phyloP scores from a whole-genome alignment of 2,329 filamentous ascomycete species.

The Fonsecaea pugnacius region DNA sequence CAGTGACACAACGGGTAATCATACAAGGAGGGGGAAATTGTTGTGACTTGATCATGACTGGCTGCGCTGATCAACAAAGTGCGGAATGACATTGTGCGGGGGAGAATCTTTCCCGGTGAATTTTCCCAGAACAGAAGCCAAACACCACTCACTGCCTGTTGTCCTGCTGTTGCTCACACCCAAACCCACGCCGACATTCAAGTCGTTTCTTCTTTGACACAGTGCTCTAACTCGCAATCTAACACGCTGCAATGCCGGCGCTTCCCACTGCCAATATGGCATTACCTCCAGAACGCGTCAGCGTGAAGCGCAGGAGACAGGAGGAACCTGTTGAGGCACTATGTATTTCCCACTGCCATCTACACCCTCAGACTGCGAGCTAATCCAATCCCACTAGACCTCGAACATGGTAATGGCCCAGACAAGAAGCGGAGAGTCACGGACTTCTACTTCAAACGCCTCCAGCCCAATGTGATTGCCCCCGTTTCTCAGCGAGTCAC shows the following conservation, averaged over 20 bases:
- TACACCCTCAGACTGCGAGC: neutral
- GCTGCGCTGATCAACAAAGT: neutral
- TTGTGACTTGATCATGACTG: neutral
- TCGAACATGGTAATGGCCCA: slow-evolving; percentile 48
- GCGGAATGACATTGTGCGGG: neutral
- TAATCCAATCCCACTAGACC: slow-evolving; percentile 42
- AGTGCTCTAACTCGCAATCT: neutral
- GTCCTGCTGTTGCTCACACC: neutral
- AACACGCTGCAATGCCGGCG: neutral
- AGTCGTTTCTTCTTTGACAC: neutral
- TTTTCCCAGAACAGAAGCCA: neutral
- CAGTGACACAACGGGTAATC: neutral
- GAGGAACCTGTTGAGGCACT: slow-evolving; percentile 62
- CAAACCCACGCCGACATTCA: neutral
- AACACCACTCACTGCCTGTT: neutral
- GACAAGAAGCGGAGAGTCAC: slow-evolving; percentile 55
- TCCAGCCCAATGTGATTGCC: slow-evolving; percentile 38
- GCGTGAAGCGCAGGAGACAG: slow-evolving; percentile 61
- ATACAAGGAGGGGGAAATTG: neutral
- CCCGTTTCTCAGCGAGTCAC: slow-evolving; percentile 24
- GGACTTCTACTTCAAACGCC: slow-evolving; percentile 53
- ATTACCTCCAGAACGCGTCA: slow-evolving; percentile 55
- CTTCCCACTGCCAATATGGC: slow-evolving; percentile 43
- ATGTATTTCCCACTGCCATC: slow-evolving; percentile 42
- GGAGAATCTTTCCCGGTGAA: neutral